Evolutionary conservation across 2,329 filamentous ascomycete genomes (phyloP), one percentile per base, ranked within the genome.

Genomic region (Fusarium sp.): DNA sequence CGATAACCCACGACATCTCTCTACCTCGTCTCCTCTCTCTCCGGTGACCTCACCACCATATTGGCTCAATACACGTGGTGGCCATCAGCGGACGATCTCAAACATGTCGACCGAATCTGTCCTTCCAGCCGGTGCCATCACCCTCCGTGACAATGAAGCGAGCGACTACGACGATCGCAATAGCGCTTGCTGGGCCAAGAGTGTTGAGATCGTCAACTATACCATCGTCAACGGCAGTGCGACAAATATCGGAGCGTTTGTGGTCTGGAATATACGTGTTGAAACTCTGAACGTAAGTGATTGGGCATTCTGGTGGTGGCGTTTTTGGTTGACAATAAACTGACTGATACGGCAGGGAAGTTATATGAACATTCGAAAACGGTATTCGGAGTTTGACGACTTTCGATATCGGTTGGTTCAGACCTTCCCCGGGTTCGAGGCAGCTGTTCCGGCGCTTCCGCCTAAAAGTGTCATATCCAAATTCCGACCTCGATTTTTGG

Each of bases 301-400:
- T 44, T 48, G n/a, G 25, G 34, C 32, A 32, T 18, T 40, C 52
- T 18, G 12, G 12, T n/a, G 37, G n/a, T 48, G 30, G 78, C 41
- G 22, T 44, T 18, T 47, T 48, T 11, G 14, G 25, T 29, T 13
- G 25, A 25, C 40, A 46, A 37, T 47, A 48, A 46, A 68, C 46
- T 60, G 41, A 52, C 48, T 57, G 46, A 49, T 45, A 8, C 29
- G 44, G 47, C 25, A 90, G 87, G 88, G 88, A 44, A 85, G 86
- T 63, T 84, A 82, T 49, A 89, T 91, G 81, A 85, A 86, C 66
- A 88, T 91, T 69, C 83, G 88, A 62, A 91, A 91, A 77, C 87
- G 94, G 78, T 98, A 98, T 80, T 98, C 94, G 0, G 95, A 98
- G 79, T 98, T 98, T 77, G 94, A 97, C 78, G 89, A 92, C 59